phyloP scores from a whole-genome alignment of 306 rosid genomes.

The Rubus parviflorus region DNA sequence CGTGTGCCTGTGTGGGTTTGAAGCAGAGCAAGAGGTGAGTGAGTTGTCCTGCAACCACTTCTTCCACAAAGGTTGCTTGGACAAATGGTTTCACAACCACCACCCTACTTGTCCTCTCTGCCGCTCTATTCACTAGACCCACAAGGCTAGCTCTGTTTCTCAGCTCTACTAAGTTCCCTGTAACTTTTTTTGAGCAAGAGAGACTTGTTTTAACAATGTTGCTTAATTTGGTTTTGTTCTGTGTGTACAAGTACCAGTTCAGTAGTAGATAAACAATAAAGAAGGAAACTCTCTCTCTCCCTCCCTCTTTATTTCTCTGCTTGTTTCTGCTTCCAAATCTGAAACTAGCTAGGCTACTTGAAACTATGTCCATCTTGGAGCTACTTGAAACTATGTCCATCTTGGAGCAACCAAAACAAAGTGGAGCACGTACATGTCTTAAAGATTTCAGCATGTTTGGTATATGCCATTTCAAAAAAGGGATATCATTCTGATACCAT shows the following conservation, averaged over 20 bases:
- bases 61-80: constrained; percentile 73
- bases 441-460: constrained; percentile 12
- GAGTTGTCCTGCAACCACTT: constrained; percentile 79
- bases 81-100: constrained; percentile 69
- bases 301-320: no score
- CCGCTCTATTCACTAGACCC: constrained; percentile 39
- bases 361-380: neutral
- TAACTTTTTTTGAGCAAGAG: neutral
- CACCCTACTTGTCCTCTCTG: constrained; percentile 74
- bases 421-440: neutral
- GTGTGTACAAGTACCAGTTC: neutral
- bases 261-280: neutral
- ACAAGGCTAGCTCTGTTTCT: no score
- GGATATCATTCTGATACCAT: neutral
- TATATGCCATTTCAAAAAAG: constrained; percentile 12
- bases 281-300: neutral
- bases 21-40: constrained; percentile 71
- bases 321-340: constrained; percentile 17
- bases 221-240: neutral
- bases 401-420: neutral
- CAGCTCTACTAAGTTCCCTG: no score
- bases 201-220: neutral
- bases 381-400: neutral
- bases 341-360: no score
- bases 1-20: constrained; percentile 71